Conservation (phyloP, 192 early-diverging fungal genomes). For the Ramicandelaber brevisporus region DNA sequence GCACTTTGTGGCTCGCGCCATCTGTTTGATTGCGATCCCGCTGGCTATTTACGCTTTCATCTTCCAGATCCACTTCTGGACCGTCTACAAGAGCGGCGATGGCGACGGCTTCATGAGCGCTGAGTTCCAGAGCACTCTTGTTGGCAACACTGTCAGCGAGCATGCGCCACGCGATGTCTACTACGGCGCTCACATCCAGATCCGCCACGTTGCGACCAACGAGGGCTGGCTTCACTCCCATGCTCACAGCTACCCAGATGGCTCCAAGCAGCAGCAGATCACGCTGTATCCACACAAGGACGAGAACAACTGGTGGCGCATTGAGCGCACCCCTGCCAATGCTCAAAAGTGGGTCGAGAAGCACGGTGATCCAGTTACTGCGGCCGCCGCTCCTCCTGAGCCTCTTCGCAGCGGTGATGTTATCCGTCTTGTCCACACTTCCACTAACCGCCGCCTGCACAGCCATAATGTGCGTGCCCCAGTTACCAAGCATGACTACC, state of each 20-base stretch:
- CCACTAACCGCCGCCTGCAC: slow-evolving; percentile 35
- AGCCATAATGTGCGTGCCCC: slow-evolving; percentile 44
- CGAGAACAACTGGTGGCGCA: slow-evolving; percentile 59
- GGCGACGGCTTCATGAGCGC: slow-evolving; percentile 84
- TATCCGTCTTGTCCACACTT: slow-evolving; percentile 44
- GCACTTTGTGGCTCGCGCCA: slow-evolving; percentile 61
- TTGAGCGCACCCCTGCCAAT: slow-evolving; percentile 11
- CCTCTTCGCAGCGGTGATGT: slow-evolving; percentile 40
- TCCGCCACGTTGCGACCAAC: slow-evolving; percentile 19
- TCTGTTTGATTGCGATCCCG: slow-evolving; percentile 67
- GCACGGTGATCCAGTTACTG: too few species aligned
- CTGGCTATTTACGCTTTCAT: slow-evolving; percentile 48
- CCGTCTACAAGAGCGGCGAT: slow-evolving; percentile 51
- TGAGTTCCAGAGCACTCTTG: slow-evolving; percentile 60
- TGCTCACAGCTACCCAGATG: slow-evolving; percentile 32
- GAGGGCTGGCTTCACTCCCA: slow-evolving; percentile 26
- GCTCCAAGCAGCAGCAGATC: slow-evolving; percentile 53
- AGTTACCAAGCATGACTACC: slow-evolving; percentile 38
- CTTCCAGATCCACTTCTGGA: slow-evolving; percentile 75
- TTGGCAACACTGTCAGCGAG: slow-evolving; percentile 31
- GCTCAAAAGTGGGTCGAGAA: neutral
- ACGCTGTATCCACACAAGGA: slow-evolving; percentile 59
- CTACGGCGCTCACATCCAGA: slow-evolving; percentile 14
- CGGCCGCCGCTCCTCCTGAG: too few species aligned
- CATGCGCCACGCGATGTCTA: slow-evolving; percentile 18